These are phyloP conservation scores for Rhizopogon sp. DNA, from an alignment of 768 basidiomycete species.

Conservation along the genomic window DNA sequence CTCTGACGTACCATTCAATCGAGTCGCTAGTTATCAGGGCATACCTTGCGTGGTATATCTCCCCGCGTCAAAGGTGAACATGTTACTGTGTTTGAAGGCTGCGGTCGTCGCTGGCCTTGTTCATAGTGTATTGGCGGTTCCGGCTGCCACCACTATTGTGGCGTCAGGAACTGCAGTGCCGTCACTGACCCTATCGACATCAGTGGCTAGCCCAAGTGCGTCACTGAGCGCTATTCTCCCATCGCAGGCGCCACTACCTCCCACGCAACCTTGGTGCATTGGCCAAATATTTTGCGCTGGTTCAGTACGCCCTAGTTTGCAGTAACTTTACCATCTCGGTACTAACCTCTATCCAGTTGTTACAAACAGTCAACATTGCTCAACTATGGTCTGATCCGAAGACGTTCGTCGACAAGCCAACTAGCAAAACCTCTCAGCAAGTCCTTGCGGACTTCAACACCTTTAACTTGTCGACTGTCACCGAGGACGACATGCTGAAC, in stretches of 20 bases:
- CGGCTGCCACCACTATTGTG: constrained; percentile 5
- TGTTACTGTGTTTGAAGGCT: constrained; percentile 25
- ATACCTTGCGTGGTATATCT: background rate
- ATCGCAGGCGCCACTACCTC: constrained; percentile 60
- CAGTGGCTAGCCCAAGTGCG: constrained; percentile 59
- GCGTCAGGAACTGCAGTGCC: constrained; percentile 16
- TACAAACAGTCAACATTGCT: constrained; percentile 85
- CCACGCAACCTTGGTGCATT: constrained; percentile 72
- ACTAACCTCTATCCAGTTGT: constrained; percentile 39
- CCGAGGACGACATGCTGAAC: constrained; percentile 57
- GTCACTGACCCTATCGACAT: constrained; percentile 48
- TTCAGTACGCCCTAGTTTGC: constrained; percentile 36
- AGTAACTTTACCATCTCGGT: background rate
- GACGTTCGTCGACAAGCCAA: constrained; percentile 89
- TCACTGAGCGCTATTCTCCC: constrained; percentile 50
- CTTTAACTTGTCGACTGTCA: constrained; percentile 35
- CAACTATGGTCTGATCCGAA: constrained; percentile 74
- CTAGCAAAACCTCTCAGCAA: constrained; percentile 53
- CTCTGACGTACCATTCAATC: background rate
- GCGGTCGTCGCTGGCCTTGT: constrained; percentile 11
- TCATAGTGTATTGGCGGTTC: constrained; percentile 10
- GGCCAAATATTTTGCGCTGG: constrained; percentile 81
- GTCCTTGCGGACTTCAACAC: constrained; percentile 66
- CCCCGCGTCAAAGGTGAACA: constrained; percentile 6
- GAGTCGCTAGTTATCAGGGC: background rate